These are phyloP conservation scores for Zymoseptoria crescenta DNA, from an alignment of 2,329 filamentous ascomycete species.

Conservation along the genomic window DNA sequence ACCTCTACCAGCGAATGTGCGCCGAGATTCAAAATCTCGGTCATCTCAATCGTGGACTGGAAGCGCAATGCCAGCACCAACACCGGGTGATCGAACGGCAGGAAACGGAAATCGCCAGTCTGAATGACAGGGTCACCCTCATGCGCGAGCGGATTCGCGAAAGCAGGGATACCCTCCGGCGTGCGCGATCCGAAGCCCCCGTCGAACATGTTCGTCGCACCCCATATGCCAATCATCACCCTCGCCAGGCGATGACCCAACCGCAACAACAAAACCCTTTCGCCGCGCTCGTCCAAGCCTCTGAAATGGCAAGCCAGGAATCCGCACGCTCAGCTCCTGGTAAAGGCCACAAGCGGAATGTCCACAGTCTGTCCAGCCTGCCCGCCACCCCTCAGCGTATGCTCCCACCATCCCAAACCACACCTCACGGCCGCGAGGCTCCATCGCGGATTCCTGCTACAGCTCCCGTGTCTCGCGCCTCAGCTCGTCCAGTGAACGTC, in stretches of 20 bases:
- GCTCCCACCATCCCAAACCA: slow-evolving; percentile 42
- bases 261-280: slow-evolving; percentile 43
- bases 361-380: slow-evolving; percentile 77
- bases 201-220: slow-evolving; percentile 38
- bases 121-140: slow-evolving; percentile 69
- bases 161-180: slow-evolving; percentile 75
- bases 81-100: slow-evolving; percentile 73
- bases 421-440: slow-evolving; percentile 19
- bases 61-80: slow-evolving; percentile 60
- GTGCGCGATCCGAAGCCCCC: slow-evolving; percentile 31
- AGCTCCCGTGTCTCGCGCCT: slow-evolving; percentile 40
- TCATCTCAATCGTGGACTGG: slow-evolving; percentile 57
- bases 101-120: slow-evolving; percentile 60
- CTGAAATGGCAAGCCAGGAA: slow-evolving; percentile 71
- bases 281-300: slow-evolving; percentile 65
- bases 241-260: slow-evolving; percentile 42
- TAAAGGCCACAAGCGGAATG: slow-evolving; percentile 63
- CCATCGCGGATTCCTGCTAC: slow-evolving; percentile 38
- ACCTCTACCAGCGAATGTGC: slow-evolving; percentile 50
- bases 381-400: slow-evolving; percentile 63
- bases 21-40: slow-evolving; percentile 53
- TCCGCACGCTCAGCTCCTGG: slow-evolving; percentile 33
- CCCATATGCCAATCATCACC: slow-evolving; percentile 30
- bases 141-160: slow-evolving; percentile 78
- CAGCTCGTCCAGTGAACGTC: slow-evolving; percentile 20